These are phyloP conservation scores for Scenedesmus sp. DNA, from an alignment of 163 green algal species.

Conservation along the genomic window DNA sequence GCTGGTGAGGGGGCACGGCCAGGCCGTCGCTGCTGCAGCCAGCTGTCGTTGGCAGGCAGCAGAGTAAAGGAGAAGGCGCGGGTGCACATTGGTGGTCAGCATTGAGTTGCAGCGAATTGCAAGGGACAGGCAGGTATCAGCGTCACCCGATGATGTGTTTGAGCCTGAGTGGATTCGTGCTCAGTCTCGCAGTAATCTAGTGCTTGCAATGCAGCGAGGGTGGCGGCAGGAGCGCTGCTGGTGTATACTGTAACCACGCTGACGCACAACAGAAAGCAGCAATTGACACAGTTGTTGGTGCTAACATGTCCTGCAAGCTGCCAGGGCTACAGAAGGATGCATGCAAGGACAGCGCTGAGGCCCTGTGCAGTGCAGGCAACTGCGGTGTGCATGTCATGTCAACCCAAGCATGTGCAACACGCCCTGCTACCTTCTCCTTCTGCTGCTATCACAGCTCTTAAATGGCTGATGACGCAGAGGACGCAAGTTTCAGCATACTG, in stretches of 20 bases:
- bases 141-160: no score
- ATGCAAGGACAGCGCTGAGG: background rate
- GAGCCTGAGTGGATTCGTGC: no score
- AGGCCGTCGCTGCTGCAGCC: background rate
- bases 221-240: no score
- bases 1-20: background rate
- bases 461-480: background rate
- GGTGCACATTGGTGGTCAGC: background rate
- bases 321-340: no score
- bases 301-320: no score
- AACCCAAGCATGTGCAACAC: background rate
- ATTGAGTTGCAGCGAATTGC: no score
- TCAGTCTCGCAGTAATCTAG: no score
- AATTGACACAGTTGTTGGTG: no score
- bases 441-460: background rate
- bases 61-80: background rate
- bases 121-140: background rate
- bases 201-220: no score
- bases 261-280: no score
- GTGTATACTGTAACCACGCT: no score
- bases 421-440: background rate
- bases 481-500: background rate
- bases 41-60: background rate
- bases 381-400: background rate
- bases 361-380: background rate